Evolutionary conservation across 169 alveolate species (phyloP).

Genomic region (Eimeria necatrix): DNA sequence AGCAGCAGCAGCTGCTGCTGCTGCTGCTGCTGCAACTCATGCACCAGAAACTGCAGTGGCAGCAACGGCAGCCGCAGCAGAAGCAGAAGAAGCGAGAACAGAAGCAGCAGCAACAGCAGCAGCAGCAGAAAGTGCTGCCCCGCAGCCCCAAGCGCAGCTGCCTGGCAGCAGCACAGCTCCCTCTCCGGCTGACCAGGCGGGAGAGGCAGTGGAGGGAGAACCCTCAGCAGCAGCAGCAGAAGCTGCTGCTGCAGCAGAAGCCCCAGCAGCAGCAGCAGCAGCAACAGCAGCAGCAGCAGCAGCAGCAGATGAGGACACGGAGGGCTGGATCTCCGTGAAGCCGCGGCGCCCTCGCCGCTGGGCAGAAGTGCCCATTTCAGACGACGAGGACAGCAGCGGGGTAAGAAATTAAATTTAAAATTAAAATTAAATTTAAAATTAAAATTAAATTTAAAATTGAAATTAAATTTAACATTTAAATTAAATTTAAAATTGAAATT

Average conservation of each 20-base stretch:
- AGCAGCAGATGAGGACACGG: constrained; percentile 59
- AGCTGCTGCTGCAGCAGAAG: constrained; percentile 32
- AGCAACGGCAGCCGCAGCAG: neutral
- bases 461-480: too few relatives aligned
- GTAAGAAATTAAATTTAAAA: neutral
- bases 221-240: constrained; percentile 1
- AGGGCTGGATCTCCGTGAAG: constrained; percentile 63
- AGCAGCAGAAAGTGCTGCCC: neutral
- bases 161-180: neutral
- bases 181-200: neutral
- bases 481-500: too few relatives aligned
- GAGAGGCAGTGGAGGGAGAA: neutral
- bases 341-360: constrained; percentile 73
- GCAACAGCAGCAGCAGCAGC: constrained; percentile 46
- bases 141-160: neutral
- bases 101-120: constrained; percentile 7
- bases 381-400: constrained; percentile 14
- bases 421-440: too few relatives aligned
- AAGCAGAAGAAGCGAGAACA: neutral
- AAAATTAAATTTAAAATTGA: too few relatives aligned
- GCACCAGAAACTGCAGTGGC: neutral
- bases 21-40: neutral
- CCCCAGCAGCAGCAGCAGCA: constrained; percentile 13
- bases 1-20: neutral
- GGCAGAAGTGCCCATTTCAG: constrained; percentile 33